phyloP scores from a whole-genome alignment of 768 basidiomycete genomes.

The Suillus clintonianus region DNA sequence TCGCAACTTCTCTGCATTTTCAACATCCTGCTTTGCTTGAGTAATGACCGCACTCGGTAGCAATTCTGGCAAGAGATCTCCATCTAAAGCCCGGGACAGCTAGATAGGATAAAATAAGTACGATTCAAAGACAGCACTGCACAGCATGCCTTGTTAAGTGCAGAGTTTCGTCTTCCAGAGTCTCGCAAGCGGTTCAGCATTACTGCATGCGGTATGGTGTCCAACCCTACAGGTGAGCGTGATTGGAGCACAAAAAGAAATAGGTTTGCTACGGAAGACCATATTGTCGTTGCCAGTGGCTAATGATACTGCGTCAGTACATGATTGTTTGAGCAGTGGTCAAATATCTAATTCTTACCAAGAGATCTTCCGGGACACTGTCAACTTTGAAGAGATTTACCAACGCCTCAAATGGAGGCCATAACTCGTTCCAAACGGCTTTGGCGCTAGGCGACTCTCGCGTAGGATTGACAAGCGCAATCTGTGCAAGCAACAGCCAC shows the following conservation, averaged over 20 bases:
- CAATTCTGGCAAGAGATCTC: constrained; percentile 51
- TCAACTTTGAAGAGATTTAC: constrained; percentile 52
- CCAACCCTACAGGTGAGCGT: constrained; percentile 53
- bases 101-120: constrained; percentile 23
- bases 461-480: background rate
- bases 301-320: constrained; percentile 25
- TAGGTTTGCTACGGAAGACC: constrained; percentile 65
- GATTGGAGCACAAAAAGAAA: constrained; percentile 62
- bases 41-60: constrained; percentile 49
- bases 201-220: constrained; percentile 51
- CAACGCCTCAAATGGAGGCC: constrained; percentile 67
- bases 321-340: background rate
- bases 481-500: constrained; percentile 64
- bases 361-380: constrained; percentile 40
- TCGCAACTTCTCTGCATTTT: constrained; percentile 71
- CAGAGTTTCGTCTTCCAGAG: constrained; percentile 49
- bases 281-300: constrained; percentile 56
- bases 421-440: constrained; percentile 74
- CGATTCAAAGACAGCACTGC: background rate
- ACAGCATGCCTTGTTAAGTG: constrained; percentile 48
- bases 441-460: constrained; percentile 19
- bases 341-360: background rate
- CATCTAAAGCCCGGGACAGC: constrained; percentile 56
- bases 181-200: constrained; percentile 51
- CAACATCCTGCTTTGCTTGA: constrained; percentile 62